Evolutionary conservation across 805 yeast genomes (phyloP), one percentile per base, ranked within the genome.

Genomic region (Lipomyces japonicus): DNA sequence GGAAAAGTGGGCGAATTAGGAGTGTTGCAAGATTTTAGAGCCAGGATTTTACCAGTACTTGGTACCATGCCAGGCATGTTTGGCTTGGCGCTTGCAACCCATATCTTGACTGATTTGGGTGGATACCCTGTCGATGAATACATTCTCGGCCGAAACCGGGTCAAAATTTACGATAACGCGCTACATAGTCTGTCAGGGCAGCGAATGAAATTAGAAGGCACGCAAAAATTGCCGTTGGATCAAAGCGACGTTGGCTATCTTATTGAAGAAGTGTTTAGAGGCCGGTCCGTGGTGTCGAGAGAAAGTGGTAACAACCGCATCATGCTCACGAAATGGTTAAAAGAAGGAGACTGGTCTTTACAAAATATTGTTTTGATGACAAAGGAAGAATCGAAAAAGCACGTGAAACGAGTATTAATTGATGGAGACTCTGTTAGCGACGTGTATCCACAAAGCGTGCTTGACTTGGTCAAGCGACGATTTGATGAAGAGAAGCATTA

Each of bases 1-100:
- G 96, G 96, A 23, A 74, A 81, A 50, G 95, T 91, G 32, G 93
- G 81, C 57, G 93, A 95, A 66, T 73, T 93, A 39, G 80, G 95
- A 53, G 95, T 96, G 1, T 69, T 93, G 58, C 82, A 80, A 61
- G 89, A 88, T 69, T 93, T 93, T 73, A 77, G 99, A 60, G 97
- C 90, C 9, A 76, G 99, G 61, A 91, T 93, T 41, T 74, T 93
- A 49, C 99, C 99, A 0, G 99, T 93, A 0, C 71, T 93, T 56
- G 97, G 98, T 2, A 87, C 98, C 0, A 81, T 93, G 84, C 99
- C 99, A 1, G 97, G 93, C 7, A 84, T 91, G 69, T 93, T 93
- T 71, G 99, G 97, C 1, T 75, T 93, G 42, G 79, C 96, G 0
- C 77, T 91, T 49, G 95, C 96, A 2, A 84, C 96, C 0, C 82